These are phyloP conservation scores for Penicillium mononematosum DNA, from an alignment of 495 filamentous ascomycete species.

Conservation along the genomic window DNA sequence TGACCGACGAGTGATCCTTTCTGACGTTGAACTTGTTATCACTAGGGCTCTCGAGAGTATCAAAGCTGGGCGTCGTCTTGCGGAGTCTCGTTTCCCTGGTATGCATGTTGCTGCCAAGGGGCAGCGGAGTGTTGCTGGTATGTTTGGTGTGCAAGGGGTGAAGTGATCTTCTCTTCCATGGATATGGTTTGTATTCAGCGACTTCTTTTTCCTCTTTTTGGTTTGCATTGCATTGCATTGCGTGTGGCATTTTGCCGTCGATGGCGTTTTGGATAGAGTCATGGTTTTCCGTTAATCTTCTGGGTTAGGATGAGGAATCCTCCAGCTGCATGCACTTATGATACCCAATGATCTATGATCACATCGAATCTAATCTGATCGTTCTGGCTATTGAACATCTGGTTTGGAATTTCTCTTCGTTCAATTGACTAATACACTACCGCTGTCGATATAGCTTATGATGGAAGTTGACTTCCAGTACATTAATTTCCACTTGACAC, in stretches of 20 bases:
- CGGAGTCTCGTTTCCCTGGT: constrained; percentile 68
- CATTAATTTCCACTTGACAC: background rate
- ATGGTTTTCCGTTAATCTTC: background rate
- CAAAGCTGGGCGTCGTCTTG: constrained; percentile 66
- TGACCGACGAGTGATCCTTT: background rate
- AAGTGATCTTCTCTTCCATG: background rate
- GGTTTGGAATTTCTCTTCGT: background rate
- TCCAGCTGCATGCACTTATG: background rate
- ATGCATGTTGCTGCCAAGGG: constrained; percentile 58
- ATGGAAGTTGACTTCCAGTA: constrained; percentile 5
- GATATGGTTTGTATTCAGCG: background rate
- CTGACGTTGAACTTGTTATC: background rate
- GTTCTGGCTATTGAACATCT: background rate
- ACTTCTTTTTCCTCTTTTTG: background rate
- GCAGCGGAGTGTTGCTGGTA: constrained; percentile 60
- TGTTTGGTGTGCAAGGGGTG: constrained; percentile 34
- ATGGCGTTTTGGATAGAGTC: background rate
- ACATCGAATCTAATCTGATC: background rate
- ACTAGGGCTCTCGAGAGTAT: constrained; percentile 77
- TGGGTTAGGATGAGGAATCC: background rate
- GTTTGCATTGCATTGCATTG: constrained; percentile 5
- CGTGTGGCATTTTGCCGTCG: background rate
- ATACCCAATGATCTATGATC: constrained; percentile 11
- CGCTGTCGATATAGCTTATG: background rate
- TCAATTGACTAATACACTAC: background rate